These are phyloP conservation scores for Saksenaea vasiformis DNA, from an alignment of 371 early-diverging fungal species.

Conservation along the genomic window DNA sequence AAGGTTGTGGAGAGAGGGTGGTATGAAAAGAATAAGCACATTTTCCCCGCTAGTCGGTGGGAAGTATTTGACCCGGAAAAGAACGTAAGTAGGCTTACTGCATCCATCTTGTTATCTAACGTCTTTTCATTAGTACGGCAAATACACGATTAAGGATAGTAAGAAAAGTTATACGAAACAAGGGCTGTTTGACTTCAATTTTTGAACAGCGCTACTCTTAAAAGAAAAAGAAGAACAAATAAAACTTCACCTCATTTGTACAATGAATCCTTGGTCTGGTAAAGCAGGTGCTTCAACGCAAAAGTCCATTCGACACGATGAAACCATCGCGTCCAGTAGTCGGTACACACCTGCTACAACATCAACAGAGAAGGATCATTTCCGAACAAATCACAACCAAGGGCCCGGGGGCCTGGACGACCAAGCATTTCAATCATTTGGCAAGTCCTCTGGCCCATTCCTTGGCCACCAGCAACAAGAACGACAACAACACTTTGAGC, in stretches of 20 bases:
- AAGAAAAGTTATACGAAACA: slow-evolving; percentile 12
- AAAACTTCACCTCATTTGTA: background rate
- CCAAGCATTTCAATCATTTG: background rate
- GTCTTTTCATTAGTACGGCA: slow-evolving; percentile 63
- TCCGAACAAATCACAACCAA: background rate
- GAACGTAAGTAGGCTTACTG: slow-evolving; percentile 41
- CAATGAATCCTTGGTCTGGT: slow-evolving; percentile 3
- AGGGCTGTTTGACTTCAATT: slow-evolving; percentile 2
- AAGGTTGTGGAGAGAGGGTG: slow-evolving; percentile 92
- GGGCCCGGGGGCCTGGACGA: background rate
- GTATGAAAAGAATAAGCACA: slow-evolving; percentile 97
- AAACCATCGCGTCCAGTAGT: background rate
- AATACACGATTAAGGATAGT: slow-evolving; percentile 72
- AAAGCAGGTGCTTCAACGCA: slow-evolving; percentile 3
- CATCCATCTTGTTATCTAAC: slow-evolving; percentile 1
- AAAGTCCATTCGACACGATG: background rate
- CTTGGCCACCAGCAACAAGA: background rate
- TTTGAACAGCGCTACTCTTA: slow-evolving; percentile 5
- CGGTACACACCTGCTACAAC: background rate
- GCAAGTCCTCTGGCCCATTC: background rate
- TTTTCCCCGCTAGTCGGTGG: slow-evolving; percentile 95
- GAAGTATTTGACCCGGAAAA: slow-evolving; percentile 92
- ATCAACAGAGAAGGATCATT: background rate
- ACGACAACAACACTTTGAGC: background rate
- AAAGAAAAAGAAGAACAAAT: background rate